Evolutionary conservation across 805 yeast species (phyloP).

Genomic region (Torulaspora microellipsoides): DNA sequence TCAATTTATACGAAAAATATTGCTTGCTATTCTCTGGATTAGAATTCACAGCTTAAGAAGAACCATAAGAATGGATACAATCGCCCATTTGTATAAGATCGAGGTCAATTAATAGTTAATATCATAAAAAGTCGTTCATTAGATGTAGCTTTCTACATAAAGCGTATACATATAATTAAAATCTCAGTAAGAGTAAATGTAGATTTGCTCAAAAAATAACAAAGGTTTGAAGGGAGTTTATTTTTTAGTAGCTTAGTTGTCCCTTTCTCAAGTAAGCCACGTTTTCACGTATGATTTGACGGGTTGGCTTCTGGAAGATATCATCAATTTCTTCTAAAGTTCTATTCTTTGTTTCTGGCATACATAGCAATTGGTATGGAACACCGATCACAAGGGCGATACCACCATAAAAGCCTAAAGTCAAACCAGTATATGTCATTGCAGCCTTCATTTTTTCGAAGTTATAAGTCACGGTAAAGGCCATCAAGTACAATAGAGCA

Average conservation of each 20-base stretch:
- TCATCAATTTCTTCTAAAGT: constrained; percentile 66
- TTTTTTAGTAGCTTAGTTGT: constrained; percentile 5
- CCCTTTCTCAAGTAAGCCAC: constrained; percentile 18
- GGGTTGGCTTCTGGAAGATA: constrained; percentile 37
- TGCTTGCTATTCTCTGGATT: too few species aligned
- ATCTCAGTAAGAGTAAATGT: too few species aligned
- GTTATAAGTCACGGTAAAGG: constrained; percentile 45
- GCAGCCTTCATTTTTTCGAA: constrained; percentile 52
- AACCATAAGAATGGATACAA: too few species aligned
- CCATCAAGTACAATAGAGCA: constrained; percentile 50
- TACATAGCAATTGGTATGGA: constrained; percentile 49
- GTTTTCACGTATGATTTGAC: constrained; percentile 33
- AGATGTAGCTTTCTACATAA: background rate
- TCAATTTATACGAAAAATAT: too few species aligned
- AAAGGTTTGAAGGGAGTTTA: too few species aligned
- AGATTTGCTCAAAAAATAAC: too few species aligned
- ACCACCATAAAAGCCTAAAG: constrained; percentile 55
- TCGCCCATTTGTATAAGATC: too few species aligned
- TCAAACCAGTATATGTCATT: constrained; percentile 57
- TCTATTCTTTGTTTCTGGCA: constrained; percentile 69
- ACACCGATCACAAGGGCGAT: constrained; percentile 52
- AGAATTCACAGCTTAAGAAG: too few species aligned
- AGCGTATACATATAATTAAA: too few species aligned
- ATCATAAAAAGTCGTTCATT: background rate
- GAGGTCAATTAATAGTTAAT: too few species aligned